These are phyloP conservation scores for Seiridium unicorne DNA, from an alignment of 2,329 filamentous ascomycete genomes.

Conservation along the genomic window DNA sequence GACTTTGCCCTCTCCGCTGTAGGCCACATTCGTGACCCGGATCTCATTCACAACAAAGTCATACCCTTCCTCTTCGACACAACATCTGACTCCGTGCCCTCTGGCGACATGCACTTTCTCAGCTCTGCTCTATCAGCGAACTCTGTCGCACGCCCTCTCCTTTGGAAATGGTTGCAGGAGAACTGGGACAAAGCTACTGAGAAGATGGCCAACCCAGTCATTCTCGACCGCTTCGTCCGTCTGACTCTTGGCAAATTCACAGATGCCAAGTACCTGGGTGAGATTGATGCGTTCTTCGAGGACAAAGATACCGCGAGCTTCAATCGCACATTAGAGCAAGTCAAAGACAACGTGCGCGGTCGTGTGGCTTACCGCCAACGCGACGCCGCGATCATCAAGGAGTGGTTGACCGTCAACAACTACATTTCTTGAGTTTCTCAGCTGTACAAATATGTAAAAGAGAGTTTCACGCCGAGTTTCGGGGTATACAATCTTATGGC, in stretches of 20 bases:
- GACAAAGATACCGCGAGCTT: conserved; percentile 84
- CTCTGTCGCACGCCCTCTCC: conserved; percentile 64
- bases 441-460: background rate
- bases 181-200: conserved; percentile 75
- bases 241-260: conserved; percentile 77
- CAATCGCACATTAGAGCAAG: conserved; percentile 80
- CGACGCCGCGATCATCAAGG: conserved; percentile 69
- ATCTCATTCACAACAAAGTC: conserved; percentile 65
- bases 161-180: conserved; percentile 84
- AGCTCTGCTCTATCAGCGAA: conserved; percentile 73
- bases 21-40: conserved; percentile 67
- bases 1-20: conserved; percentile 79
- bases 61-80: conserved; percentile 77
- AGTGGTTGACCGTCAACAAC: conserved; percentile 68
- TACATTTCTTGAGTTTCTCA: conserved; percentile 27
- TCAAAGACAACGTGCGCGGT: conserved; percentile 81
- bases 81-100: conserved; percentile 65
- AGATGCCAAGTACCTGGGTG: conserved; percentile 64
- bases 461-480: background rate
- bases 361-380: conserved; percentile 80
- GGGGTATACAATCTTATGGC: no score
- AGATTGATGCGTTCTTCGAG: conserved; percentile 83
- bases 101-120: conserved; percentile 84
- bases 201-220: conserved; percentile 78
- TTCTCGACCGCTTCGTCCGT: conserved; percentile 86